A percentile compares a stretch with the other conserved stretches of the same genome.
phyloP scores from a whole-genome alignment of 768 basidiomycete genomes.

The Hygrophoropsis aurantiaca region DNA sequence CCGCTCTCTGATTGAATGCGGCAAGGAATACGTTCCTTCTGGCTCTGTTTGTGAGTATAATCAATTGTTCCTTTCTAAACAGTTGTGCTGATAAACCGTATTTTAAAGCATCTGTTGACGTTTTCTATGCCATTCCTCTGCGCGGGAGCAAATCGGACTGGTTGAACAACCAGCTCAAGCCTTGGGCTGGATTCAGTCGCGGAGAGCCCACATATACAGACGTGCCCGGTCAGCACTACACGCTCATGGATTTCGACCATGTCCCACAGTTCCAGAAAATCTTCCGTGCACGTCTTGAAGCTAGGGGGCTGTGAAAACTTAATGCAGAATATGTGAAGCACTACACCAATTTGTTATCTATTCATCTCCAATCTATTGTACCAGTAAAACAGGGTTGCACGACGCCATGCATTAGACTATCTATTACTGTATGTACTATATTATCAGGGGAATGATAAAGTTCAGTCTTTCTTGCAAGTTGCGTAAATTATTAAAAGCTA shows the following conservation, averaged over 20 bases:
- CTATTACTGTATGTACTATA: no score
- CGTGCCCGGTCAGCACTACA: slow-evolving; percentile 28
- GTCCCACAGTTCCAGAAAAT: slow-evolving; percentile 29
- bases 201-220: slow-evolving; percentile 20
- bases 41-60: slow-evolving; percentile 25
- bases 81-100: neutral
- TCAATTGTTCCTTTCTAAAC: no score
- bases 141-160: slow-evolving; percentile 27
- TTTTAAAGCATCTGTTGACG: slow-evolving; percentile 14
- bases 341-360: no score
- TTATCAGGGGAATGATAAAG: no score
- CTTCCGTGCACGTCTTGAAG: slow-evolving; percentile 23
- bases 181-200: slow-evolving; percentile 23
- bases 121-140: slow-evolving; percentile 29
- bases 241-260: slow-evolving; percentile 30
- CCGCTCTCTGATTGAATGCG: slow-evolving; percentile 30
- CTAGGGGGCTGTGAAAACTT: slow-evolving; percentile 23
- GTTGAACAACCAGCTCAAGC: slow-evolving; percentile 27
- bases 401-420: no score
- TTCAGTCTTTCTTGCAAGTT: no score
- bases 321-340: no score
- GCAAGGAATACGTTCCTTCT: slow-evolving; percentile 24
- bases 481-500: no score
- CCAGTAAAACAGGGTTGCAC: no score
- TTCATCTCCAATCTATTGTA: no score